A percentile compares a stretch with the other conserved stretches of the same genome.
These are phyloP conservation scores for Kodamaea anthophila DNA, from an alignment of 1,139 yeast genomes.

Conservation along the genomic window DNA sequence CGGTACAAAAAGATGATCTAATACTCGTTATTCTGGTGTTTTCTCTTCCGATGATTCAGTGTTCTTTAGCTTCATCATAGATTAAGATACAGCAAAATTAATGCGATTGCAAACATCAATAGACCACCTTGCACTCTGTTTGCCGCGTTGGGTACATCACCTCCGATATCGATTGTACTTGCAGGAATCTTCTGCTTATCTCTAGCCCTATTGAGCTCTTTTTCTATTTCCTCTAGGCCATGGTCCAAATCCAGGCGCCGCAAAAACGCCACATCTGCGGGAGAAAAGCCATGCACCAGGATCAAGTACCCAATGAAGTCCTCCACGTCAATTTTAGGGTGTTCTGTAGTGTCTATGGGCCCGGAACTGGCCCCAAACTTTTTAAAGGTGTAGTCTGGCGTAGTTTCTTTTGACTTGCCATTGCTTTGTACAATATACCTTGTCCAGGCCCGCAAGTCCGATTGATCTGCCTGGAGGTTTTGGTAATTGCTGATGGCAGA, in stretches of 20 bases:
- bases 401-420: background rate
- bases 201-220: constrained; percentile 27
- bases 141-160: constrained; percentile 16
- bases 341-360: constrained; percentile 1
- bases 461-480: constrained; percentile 18
- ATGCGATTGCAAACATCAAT: background rate
- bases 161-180: constrained; percentile 28
- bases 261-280: constrained; percentile 25
- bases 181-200: constrained; percentile 12
- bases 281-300: constrained; percentile 25
- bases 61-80: too few species aligned
- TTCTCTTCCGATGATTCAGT: too few species aligned
- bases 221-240: constrained; percentile 34
- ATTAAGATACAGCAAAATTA: too few species aligned
- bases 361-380: constrained; percentile 7
- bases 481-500: constrained; percentile 20
- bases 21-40: too few species aligned
- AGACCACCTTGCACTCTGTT: too few species aligned
- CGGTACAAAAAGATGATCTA: too few species aligned
- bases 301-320: constrained; percentile 26
- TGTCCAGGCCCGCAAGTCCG: constrained; percentile 23
- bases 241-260: constrained; percentile 22
- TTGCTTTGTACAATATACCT: constrained; percentile 16
- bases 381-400: constrained; percentile 9
- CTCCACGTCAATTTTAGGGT: constrained; percentile 16